phyloP scores from a whole-genome alignment of 495 filamentous ascomycete species.

The Penicillium robsamsonii region DNA sequence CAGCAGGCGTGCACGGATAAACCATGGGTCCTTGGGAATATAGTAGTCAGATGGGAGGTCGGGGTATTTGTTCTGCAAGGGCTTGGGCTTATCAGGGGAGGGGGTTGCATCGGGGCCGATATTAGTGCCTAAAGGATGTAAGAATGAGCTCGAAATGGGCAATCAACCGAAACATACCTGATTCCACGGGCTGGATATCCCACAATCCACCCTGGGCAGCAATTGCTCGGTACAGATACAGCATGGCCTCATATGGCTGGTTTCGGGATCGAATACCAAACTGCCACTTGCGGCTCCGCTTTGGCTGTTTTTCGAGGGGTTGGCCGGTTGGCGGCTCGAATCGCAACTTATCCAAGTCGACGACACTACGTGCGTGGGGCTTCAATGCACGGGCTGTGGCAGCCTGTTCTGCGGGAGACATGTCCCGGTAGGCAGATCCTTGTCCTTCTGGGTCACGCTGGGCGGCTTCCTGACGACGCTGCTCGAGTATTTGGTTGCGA shows the following conservation, averaged over 20 bases:
- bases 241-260: conserved; percentile 86
- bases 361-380: conserved; percentile 67
- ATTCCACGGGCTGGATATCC: conserved; percentile 53
- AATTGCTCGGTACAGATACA: conserved; percentile 90
- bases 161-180: conserved; percentile 27
- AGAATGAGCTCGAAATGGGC: conserved; percentile 1
- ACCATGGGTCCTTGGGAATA: conserved; percentile 91
- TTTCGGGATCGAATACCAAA: conserved; percentile 95
- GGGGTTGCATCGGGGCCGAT: conserved; percentile 25
- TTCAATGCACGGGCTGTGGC: conserved; percentile 73
- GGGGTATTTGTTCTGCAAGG: conserved; percentile 49
- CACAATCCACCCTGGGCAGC: conserved; percentile 83
- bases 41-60: conserved; percentile 60
- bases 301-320: conserved; percentile 54
- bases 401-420: conserved; percentile 70
- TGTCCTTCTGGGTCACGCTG: conserved; percentile 49
- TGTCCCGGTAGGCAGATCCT: conserved; percentile 39
- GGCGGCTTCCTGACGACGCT: conserved; percentile 26
- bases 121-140: conserved; percentile 22
- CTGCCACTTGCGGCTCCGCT: conserved; percentile 86
- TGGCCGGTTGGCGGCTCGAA: conserved; percentile 66
- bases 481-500: conserved; percentile 29
- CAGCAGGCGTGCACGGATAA: conserved; percentile 83
- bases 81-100: conserved; percentile 31
- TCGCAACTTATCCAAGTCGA: conserved; percentile 54